These are phyloP conservation scores for Arthroderma sp. DNA, from an alignment of 2,329 filamentous ascomycete genomes.

Conservation along the genomic window DNA sequence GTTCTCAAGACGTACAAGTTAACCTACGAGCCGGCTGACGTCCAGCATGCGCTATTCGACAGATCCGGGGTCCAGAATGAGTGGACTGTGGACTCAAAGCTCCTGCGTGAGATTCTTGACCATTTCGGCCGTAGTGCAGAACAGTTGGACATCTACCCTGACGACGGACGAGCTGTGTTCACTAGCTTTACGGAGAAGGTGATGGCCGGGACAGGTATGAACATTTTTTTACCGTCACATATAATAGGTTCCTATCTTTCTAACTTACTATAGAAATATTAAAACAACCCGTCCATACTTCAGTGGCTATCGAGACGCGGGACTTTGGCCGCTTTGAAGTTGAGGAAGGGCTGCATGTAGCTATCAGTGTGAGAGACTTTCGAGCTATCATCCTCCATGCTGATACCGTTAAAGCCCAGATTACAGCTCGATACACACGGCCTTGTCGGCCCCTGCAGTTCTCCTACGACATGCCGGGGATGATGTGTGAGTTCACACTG, in stretches of 20 bases:
- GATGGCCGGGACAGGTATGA: slow-evolving; percentile 45
- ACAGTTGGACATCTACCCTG: slow-evolving; percentile 49
- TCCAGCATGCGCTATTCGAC: slow-evolving; percentile 55
- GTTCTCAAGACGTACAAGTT: slow-evolving; percentile 55
- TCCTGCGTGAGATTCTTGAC: slow-evolving; percentile 50
- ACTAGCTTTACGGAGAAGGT: slow-evolving; percentile 57
- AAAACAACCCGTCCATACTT: slow-evolving; percentile 53
- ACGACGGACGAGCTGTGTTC: slow-evolving; percentile 47
- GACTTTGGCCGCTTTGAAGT: slow-evolving; percentile 52
- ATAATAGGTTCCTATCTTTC: slow-evolving; percentile 10
- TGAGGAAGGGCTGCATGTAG: slow-evolving; percentile 48
- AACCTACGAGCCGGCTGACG: slow-evolving; percentile 50
- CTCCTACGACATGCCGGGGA: slow-evolving; percentile 44
- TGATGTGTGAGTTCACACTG: slow-evolving; percentile 49
- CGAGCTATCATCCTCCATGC: slow-evolving; percentile 52
- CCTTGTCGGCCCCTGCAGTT: slow-evolving; percentile 51
- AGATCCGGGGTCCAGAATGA: slow-evolving; percentile 43
- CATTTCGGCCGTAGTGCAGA: slow-evolving; percentile 54
- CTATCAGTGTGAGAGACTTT: slow-evolving; percentile 55
- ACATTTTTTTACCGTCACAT: not conserved
- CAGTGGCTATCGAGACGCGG: slow-evolving; percentile 48
- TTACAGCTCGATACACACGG: slow-evolving; percentile 48
- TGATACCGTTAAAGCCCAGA: slow-evolving; percentile 43
- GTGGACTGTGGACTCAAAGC: slow-evolving; percentile 47
- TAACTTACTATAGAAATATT: slow-evolving; percentile 41